phyloP scores from a whole-genome alignment of 2,329 filamentous ascomycete species.

The Scleromitrula shiraiana region DNA sequence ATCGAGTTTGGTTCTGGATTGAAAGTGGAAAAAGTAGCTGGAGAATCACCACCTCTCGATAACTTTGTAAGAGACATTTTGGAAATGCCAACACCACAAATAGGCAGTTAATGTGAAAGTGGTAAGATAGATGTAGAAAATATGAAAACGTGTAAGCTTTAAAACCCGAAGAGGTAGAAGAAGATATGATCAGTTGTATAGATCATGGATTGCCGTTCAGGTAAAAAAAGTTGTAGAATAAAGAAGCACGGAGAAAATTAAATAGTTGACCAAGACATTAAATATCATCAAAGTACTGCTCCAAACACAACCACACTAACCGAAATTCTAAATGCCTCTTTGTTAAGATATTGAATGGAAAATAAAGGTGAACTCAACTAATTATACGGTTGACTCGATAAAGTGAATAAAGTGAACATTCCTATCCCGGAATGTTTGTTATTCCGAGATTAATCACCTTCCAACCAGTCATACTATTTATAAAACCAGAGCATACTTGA shows the following conservation, averaged over 20 bases:
- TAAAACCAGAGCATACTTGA: too few relatives aligned
- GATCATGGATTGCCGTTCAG: not conserved
- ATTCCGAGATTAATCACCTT: too few relatives aligned
- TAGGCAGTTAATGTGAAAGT: not conserved
- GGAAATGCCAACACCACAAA: not conserved
- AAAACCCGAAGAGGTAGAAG: not conserved
- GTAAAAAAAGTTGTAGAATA: not conserved
- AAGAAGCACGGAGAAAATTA: not conserved
- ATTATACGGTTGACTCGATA: too few relatives aligned
- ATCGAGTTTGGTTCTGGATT: not conserved
- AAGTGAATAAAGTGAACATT: too few relatives aligned
- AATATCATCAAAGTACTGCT: not conserved
- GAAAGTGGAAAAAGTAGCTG: not conserved
- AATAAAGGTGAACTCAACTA: not conserved
- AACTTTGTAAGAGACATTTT: conserved; percentile 2
- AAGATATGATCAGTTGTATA: not conserved
- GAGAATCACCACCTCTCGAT: not conserved
- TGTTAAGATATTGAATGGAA: not conserved
- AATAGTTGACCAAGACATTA: not conserved
- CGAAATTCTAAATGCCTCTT: not conserved
- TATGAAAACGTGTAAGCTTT: not conserved
- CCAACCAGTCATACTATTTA: too few relatives aligned
- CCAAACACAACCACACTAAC: not conserved
- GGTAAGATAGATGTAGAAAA: not conserved
- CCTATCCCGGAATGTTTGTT: not conserved